Evolutionary conservation across 2,329 filamentous ascomycete genomes (phyloP).

Genomic region (Trichoderma sp.): DNA sequence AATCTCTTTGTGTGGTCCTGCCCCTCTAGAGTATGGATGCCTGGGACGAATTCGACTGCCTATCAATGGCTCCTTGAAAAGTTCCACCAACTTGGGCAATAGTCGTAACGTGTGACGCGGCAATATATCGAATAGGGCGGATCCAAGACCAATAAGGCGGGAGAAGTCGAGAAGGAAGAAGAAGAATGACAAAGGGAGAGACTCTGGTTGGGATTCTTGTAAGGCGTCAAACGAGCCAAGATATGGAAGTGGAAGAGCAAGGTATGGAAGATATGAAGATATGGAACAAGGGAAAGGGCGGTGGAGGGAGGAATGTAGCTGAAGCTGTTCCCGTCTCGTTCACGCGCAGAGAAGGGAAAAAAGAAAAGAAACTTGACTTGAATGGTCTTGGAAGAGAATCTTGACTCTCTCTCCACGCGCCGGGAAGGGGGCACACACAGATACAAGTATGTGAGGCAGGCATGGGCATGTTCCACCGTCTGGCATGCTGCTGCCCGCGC

Average conservation of each 20-base stretch:
- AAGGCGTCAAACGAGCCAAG: slow-evolving; percentile 12
- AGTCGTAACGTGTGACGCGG: background rate
- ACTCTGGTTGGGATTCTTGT: background rate
- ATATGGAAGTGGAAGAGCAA: background rate
- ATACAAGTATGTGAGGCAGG: slow-evolving; percentile 15
- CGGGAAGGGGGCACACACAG: background rate
- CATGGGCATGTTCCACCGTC: slow-evolving; percentile 24
- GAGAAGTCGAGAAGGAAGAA: background rate
- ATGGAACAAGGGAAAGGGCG: slow-evolving; percentile 7
- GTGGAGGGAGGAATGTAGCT: slow-evolving; percentile 19
- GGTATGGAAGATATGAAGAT: background rate
- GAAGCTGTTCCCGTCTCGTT: slow-evolving; percentile 4
- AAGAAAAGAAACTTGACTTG: background rate
- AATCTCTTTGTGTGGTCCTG: background rate
- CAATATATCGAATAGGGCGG: slow-evolving; percentile 7
- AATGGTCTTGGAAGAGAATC: background rate
- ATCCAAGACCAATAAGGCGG: slow-evolving; percentile 4
- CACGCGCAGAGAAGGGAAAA: background rate
- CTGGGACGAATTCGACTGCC: slow-evolving; percentile 26
- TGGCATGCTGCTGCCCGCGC: background rate
- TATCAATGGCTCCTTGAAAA: slow-evolving; percentile 14
- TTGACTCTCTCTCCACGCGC: background rate
- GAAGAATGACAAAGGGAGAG: slow-evolving; percentile 13
- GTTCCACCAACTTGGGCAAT: slow-evolving; percentile 15
- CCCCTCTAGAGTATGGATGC: slow-evolving; percentile 10